These are phyloP conservation scores for Tulasnella sp. DNA, from an alignment of 768 basidiomycete species.

Conservation along the genomic window DNA sequence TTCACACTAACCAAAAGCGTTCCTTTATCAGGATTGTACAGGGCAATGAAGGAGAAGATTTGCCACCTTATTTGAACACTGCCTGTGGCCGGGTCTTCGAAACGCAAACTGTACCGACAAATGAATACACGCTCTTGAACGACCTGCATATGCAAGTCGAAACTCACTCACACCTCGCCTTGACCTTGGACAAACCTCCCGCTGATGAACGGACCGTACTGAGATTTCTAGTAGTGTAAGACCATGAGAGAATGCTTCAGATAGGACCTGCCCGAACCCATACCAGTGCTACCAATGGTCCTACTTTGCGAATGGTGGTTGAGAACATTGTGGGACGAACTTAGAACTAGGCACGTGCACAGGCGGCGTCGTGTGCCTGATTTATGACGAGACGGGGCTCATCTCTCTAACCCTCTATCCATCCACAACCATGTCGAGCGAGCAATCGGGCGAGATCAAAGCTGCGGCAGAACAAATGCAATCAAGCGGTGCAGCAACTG, in stretches of 20 bases:
- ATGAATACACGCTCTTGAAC: background rate
- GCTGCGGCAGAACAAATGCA: background rate
- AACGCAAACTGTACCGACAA: slow-evolving; percentile 41
- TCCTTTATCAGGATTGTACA: background rate
- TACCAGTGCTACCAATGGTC: too few species aligned
- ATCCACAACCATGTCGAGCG: background rate
- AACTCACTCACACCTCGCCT: background rate
- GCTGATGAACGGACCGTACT: slow-evolving; percentile 12
- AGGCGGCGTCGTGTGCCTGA: too few species aligned
- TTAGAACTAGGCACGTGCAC: too few species aligned
- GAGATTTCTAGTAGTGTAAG: background rate
- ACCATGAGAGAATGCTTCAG: too few species aligned
- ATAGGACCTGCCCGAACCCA: too few species aligned
- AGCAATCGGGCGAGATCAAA: background rate
- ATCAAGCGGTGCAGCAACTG: background rate
- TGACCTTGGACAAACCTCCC: background rate
- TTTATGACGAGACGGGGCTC: too few species aligned
- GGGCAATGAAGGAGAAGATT: too few species aligned
- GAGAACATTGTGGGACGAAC: too few species aligned
- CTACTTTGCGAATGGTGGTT: too few species aligned
- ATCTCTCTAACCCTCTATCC: too few species aligned
- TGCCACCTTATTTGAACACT: too few species aligned
- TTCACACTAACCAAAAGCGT: slow-evolving; percentile 28
- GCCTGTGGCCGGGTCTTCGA: slow-evolving; percentile 61
- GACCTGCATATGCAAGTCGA: background rate